Evolutionary conservation across 1,139 yeast species (phyloP).

Genomic region (Kodamaea sp.): DNA sequence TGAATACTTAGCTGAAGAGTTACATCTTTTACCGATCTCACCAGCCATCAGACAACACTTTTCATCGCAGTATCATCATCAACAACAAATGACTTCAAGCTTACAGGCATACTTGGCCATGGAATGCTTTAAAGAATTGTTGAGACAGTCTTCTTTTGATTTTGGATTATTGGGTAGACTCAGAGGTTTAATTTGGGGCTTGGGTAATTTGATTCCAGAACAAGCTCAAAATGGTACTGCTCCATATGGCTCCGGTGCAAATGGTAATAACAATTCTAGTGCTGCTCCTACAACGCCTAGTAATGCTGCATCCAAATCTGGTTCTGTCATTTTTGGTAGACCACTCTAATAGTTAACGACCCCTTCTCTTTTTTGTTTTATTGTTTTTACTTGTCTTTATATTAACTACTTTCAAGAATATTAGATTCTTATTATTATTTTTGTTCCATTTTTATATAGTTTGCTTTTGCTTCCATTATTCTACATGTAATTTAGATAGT

Average conservation of each 20-base stretch:
- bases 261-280: neutral
- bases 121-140: slow-evolving; percentile 56
- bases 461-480: too few relatives aligned
- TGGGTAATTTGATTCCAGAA: slow-evolving; percentile 29
- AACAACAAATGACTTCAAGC: slow-evolving; percentile 44
- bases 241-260: slow-evolving; percentile 12
- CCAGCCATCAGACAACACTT: slow-evolving; percentile 49
- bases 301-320: slow-evolving; percentile 19
- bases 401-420: neutral
- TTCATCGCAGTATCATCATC: slow-evolving; percentile 32
- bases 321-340: slow-evolving; percentile 34
- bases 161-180: slow-evolving; percentile 32
- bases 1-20: slow-evolving; percentile 54
- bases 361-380: slow-evolving; percentile 1
- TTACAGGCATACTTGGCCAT: slow-evolving; percentile 53
- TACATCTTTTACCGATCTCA: slow-evolving; percentile 50
- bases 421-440: neutral
- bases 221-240: slow-evolving; percentile 19
- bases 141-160: slow-evolving; percentile 40
- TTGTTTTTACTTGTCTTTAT: slow-evolving; percentile 1
- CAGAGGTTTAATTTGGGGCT: slow-evolving; percentile 55
- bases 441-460: too few relatives aligned
- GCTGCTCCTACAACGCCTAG: slow-evolving; percentile 19
- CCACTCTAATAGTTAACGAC: slow-evolving; percentile 17
- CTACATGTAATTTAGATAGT: too few relatives aligned